Evolutionary conservation across 2,329 filamentous ascomycete genomes (phyloP), one percentile per base, ranked within the genome.

Genomic region (Aspergillus phoenicis): DNA sequence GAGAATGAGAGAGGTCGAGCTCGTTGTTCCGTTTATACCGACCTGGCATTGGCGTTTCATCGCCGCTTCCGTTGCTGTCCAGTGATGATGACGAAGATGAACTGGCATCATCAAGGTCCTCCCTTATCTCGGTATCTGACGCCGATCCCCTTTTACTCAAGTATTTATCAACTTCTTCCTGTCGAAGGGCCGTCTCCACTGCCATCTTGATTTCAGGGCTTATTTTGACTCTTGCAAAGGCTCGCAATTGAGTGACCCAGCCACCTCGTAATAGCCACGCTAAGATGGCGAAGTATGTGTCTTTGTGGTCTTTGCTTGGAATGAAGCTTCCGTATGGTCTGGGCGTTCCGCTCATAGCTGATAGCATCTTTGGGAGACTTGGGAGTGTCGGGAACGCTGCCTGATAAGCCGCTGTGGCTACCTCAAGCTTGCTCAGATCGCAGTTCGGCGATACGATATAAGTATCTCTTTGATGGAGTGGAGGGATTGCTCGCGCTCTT

Each of bases 391-490:
- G 91, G 66, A 98, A 99, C 2, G 87, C 84, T 22, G 85, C 83
- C 56, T 90, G 86, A 82, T 94, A 99, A 20, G 88, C 84, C 1
- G 85, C 81, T 6, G 87, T 86, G 11, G 92, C 91, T 28, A 84
- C 80, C 22, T 88, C 83, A 0, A 98, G 83, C 51, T 87, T 86
- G 55, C 84, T 81, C 69, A 93, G 85, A 69, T 97, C 89, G 63
- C 92, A 93, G 73, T 96, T 96, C 0, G 94, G 93, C 1, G 91
- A 96, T 28, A 97, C 86, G 36, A 98, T 90, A 75, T 98, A 99
- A 10, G 89, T 90, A 73, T 98, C 93, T 52, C 93, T 86, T 47
- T 91, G 90, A 71, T 97, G 93, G 5, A 99, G 85, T 0, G 95
- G 95, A 4, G 92, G 91, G 43, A 98, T 94, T 15, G 94, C 90